phyloP scores from a whole-genome alignment of 1,139 yeast genomes.

The Debaryomycetaceae sp. region DNA sequence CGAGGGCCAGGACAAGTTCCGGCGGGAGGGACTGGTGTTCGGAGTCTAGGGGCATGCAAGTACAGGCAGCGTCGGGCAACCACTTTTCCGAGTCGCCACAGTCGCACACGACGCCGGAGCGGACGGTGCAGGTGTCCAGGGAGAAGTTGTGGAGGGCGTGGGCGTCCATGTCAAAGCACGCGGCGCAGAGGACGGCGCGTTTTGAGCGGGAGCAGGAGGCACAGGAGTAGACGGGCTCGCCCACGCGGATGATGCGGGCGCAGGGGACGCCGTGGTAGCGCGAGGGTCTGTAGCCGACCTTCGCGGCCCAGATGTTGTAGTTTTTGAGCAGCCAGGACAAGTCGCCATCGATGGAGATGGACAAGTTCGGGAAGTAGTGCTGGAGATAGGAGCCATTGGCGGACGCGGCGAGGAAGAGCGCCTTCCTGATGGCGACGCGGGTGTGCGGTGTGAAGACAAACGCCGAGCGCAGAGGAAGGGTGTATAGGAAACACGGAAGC shows the following conservation, averaged over 20 bases:
- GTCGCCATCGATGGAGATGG: slow-evolving; percentile 20
- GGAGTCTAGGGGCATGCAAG: slow-evolving; percentile 1
- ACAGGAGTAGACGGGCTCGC: slow-evolving; percentile 84
- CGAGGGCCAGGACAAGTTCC: slow-evolving; percentile 22
- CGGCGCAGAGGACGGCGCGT: slow-evolving; percentile 74
- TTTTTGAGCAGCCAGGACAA: slow-evolving; percentile 25
- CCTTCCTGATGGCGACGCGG: slow-evolving; percentile 34
- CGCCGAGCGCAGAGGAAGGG: slow-evolving; percentile 20
- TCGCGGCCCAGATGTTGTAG: slow-evolving; percentile 6
- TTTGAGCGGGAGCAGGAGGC: slow-evolving; percentile 78
- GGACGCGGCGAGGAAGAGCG: slow-evolving; percentile 42
- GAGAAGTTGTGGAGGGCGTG: slow-evolving; percentile 74
- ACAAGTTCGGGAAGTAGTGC: slow-evolving; percentile 35
- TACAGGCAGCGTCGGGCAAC: slow-evolving; percentile 11
- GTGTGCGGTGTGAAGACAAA: slow-evolving; percentile 25
- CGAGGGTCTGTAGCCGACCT: slow-evolving; percentile 15
- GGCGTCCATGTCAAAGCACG: slow-evolving; percentile 60
- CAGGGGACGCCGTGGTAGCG: slow-evolving; percentile 29
- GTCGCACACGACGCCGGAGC: slow-evolving; percentile 78
- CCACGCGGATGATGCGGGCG: slow-evolving; percentile 62
- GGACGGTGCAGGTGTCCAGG: slow-evolving; percentile 62
- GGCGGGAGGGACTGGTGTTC: slow-evolving; percentile 11
- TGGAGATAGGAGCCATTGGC: slow-evolving; percentile 36
- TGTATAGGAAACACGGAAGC: slow-evolving; percentile 20
- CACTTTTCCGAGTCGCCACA: slow-evolving; percentile 60